Base-by-base conservation (phyloP, 2,329 filamentous ascomycete species). In the Ilyonectria mors-panacis region DNA sequence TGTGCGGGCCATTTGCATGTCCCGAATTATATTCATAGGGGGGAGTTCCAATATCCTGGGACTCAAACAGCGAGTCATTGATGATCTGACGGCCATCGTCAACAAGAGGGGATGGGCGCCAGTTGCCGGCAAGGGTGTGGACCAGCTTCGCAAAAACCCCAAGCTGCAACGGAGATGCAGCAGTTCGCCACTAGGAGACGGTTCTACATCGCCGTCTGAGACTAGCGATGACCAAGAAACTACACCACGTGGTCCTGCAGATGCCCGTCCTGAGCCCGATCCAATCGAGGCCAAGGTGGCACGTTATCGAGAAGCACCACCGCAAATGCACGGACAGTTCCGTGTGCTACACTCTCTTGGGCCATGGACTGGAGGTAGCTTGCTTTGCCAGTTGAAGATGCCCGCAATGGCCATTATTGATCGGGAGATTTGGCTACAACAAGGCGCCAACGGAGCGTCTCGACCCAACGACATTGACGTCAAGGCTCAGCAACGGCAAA, bases 1-100 rank as follows among this genome's bases (percentile, higher is more conserved):
- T 79, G 90, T 95, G 4, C 90, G 96, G 26, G 91, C 93, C 1
- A 82, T 92, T 5, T 98, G 95, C 79, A 96, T 98, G 90, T 91
- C 94, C 1, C 92, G 95, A 44, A 93, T 98, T 51, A 85, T 97
- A 17, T 93, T 99, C 76, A 92, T 92, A 0, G 96, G 96, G 35
- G 94, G 94, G 2, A 92, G 92, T 54, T 90, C 94, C 6, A 88
- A 88, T 28, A 90, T 98, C 9, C 87, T 95, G 1, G 96, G 96
- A 1, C 82, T 99, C 28, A 94, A 93, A 71, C 85, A 87, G 26
- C 89, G 95, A 28, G 86, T 97, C 42, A 81, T 97, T 35, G 88
- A 92, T 63, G 95, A 98, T 74, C 81, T 98, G 1, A 86, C 87
- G 4, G 81, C 83, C 1, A 82, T 97, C 1, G 86, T 96, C 6